These are phyloP conservation scores for Lichtheimia ornata DNA, from an alignment of 371 early-diverging fungal genomes.

Conservation along the genomic window DNA sequence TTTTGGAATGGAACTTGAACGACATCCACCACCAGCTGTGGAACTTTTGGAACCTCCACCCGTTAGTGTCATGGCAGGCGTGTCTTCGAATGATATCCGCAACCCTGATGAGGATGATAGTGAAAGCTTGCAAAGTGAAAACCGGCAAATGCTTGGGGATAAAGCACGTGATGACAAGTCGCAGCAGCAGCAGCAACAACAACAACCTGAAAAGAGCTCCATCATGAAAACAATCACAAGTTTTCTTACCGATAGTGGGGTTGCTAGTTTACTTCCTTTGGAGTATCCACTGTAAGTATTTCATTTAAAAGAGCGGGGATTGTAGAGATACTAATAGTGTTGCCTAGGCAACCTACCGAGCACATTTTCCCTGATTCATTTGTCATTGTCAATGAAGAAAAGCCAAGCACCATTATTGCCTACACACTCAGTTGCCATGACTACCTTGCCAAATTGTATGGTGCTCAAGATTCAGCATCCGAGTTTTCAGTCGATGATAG, in stretches of 20 bases:
- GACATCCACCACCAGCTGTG: slow-evolving; percentile 30
- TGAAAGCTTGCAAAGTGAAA: neutral
- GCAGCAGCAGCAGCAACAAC: neutral
- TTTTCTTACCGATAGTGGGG: slow-evolving; percentile 70
- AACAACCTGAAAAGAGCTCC: slow-evolving; percentile 46
- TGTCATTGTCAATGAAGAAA: slow-evolving; percentile 89
- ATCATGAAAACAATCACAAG: slow-evolving; percentile 81
- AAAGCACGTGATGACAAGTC: neutral
- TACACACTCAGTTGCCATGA: slow-evolving; percentile 73
- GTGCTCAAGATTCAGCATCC: slow-evolving; percentile 1
- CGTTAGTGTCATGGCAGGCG: slow-evolving; percentile 14
- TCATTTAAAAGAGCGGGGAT: too few species aligned
- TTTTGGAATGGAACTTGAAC: slow-evolving; percentile 21
- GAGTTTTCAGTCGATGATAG: neutral
- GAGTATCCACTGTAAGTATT: slow-evolving; percentile 73
- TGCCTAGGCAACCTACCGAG: neutral
- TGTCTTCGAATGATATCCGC: slow-evolving; percentile 14
- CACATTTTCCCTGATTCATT: slow-evolving; percentile 87
- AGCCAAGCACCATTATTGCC: slow-evolving; percentile 94
- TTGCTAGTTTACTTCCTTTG: slow-evolving; percentile 66
- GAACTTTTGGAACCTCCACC: slow-evolving; percentile 32
- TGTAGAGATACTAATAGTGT: too few species aligned
- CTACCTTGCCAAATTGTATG: slow-evolving; percentile 42
- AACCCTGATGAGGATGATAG: slow-evolving; percentile 4
- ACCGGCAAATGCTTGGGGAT: neutral